phyloP scores from a whole-genome alignment of 2,329 filamentous ascomycete genomes.

The Aspergillus flavus region DNA sequence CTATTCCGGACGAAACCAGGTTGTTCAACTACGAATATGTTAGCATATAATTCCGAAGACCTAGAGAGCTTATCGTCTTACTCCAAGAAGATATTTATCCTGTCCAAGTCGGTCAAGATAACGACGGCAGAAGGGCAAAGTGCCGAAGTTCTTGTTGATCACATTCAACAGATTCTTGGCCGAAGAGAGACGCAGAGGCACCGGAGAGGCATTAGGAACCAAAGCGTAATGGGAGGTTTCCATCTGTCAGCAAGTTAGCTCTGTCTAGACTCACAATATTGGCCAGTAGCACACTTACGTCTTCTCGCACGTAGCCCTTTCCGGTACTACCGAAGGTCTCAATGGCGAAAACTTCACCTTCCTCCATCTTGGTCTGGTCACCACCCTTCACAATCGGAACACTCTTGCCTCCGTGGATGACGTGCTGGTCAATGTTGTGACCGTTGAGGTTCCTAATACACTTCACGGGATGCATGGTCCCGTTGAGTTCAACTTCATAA shows the following conservation, averaged over 20 bases:
- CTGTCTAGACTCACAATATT: not conserved
- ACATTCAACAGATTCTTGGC: constrained; percentile 83
- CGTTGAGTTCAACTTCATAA: constrained; percentile 83
- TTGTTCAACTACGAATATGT: constrained; percentile 69
- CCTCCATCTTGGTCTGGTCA: constrained; percentile 95
- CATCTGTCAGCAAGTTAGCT: constrained; percentile 47
- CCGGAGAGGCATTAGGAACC: constrained; percentile 70
- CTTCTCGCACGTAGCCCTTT: constrained; percentile 82
- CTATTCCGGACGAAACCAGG: constrained; percentile 78
- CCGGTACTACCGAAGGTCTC: constrained; percentile 96
- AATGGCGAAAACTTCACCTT: constrained; percentile 92
- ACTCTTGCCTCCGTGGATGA: constrained; percentile 88
- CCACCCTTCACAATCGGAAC: constrained; percentile 89
- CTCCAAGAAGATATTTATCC: constrained; percentile 89
- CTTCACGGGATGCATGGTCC: constrained; percentile 77
- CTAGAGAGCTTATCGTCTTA: constrained; percentile 48
- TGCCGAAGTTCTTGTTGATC: constrained; percentile 96
- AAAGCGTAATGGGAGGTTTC: constrained; percentile 90
- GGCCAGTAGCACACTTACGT: constrained; percentile 58
- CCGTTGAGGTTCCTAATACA: constrained; percentile 85
- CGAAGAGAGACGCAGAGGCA: constrained; percentile 74
- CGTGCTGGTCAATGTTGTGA: constrained; percentile 86
- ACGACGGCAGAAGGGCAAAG: constrained; percentile 84
- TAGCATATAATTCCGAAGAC: constrained; percentile 4
- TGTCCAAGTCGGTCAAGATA: constrained; percentile 92